Conservation (phyloP, 352 stramenopile species). For the Phytopythium kandeliae region DNA sequence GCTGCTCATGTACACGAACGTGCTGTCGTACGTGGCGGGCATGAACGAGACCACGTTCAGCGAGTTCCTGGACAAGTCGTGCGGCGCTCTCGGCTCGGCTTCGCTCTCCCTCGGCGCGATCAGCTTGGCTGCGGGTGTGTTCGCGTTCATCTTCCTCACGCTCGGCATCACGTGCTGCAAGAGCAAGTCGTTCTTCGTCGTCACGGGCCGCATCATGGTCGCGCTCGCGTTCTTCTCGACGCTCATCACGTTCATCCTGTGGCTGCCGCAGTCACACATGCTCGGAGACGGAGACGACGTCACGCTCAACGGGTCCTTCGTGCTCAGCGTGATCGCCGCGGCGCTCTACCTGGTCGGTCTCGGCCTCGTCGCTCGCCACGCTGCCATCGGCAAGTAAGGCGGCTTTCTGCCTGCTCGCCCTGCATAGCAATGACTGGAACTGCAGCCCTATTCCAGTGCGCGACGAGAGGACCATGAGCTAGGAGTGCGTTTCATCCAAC, state of each 20-base stretch:
- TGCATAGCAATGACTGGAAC: not conserved
- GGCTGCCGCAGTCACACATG: slow-evolving; percentile 44
- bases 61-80: slow-evolving; percentile 58
- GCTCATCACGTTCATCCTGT: slow-evolving; percentile 53
- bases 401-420: not conserved
- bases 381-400: slow-evolving; percentile 6
- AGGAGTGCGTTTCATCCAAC: not conserved
- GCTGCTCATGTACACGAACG: slow-evolving; percentile 25
- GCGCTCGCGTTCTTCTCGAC: slow-evolving; percentile 32
- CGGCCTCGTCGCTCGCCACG: slow-evolving; percentile 24
- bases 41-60: slow-evolving; percentile 50
- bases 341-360: slow-evolving; percentile 41
- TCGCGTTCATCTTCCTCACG: slow-evolving; percentile 45
- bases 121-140: slow-evolving; percentile 26
- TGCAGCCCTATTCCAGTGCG: too few relatives aligned
- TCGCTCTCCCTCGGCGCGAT: slow-evolving; percentile 43
- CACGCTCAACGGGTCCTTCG: slow-evolving; percentile 46
- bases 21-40: slow-evolving; percentile 31
- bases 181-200: slow-evolving; percentile 57
- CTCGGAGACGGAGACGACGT: slow-evolving; percentile 57
- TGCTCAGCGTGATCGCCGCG: slow-evolving; percentile 39
- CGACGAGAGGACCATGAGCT: too few relatives aligned
- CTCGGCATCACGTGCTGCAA: slow-evolving; percentile 71
- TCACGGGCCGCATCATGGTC: slow-evolving; percentile 34
- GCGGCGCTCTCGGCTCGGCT: slow-evolving; percentile 30